Evolutionary conservation across 1,284 basidiomycete genomes (phyloP).

Genomic region (Moesziomyces sp.): DNA sequence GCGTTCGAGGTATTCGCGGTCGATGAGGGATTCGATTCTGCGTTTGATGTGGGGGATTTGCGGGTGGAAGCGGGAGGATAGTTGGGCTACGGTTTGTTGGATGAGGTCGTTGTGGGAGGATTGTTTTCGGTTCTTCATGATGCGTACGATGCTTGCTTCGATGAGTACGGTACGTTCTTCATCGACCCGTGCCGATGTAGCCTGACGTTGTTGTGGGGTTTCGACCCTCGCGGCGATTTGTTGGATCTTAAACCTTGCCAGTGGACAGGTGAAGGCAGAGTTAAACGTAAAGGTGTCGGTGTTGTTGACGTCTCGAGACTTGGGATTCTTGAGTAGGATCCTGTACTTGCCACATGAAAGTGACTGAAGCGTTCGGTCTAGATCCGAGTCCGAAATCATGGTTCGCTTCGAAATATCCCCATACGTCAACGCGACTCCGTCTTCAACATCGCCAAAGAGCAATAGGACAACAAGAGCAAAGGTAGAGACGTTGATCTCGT

Average conservation of each 20-base stretch:
- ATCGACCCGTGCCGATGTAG: constrained; percentile 89
- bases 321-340: constrained; percentile 89
- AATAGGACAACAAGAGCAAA: constrained; percentile 88
- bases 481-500: constrained; percentile 94
- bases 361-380: constrained; percentile 91
- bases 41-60: constrained; percentile 89
- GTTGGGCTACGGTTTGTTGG: constrained; percentile 87
- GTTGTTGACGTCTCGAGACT: constrained; percentile 80
- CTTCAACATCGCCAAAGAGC: constrained; percentile 77
- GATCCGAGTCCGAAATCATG: constrained; percentile 78
- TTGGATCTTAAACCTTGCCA: constrained; percentile 93
- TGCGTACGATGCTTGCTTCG: constrained; percentile 89
- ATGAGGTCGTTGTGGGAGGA: constrained; percentile 90
- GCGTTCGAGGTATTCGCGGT: constrained; percentile 70
- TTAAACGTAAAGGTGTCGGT: constrained; percentile 92
- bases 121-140: constrained; percentile 96
- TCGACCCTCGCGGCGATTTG: constrained; percentile 89
- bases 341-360: constrained; percentile 97
- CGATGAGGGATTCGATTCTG: constrained; percentile 91
- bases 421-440: constrained; percentile 35
- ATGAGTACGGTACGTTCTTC: constrained; percentile 91
- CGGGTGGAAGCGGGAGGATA: constrained; percentile 85
- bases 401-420: constrained; percentile 45
- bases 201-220: constrained; percentile 84
- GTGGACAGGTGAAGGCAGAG: constrained; percentile 78